Evolutionary conservation across 192 early-diverging fungal genomes (phyloP).

Genomic region (Funneliformis mosseae): DNA sequence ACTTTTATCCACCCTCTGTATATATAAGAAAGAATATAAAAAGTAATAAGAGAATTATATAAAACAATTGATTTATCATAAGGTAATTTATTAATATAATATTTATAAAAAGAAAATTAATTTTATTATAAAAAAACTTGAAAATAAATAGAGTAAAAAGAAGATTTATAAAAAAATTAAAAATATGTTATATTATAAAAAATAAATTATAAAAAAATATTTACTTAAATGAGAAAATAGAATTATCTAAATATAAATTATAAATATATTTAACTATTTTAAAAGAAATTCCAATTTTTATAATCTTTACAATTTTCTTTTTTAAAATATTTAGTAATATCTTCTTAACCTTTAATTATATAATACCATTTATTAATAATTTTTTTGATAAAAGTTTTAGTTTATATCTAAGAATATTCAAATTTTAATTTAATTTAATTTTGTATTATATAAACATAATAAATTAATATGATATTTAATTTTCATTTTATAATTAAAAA

Average conservation of each 20-base stretch:
- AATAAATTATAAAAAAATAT: no score
- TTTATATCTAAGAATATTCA: slow-evolving; percentile 76
- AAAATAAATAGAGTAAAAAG: slow-evolving; percentile 79
- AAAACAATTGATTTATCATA: slow-evolving; percentile 88
- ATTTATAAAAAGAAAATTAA: slow-evolving; percentile 91
- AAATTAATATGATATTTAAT: slow-evolving; percentile 83
- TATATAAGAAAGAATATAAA: slow-evolving; percentile 91
- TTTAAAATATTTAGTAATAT: slow-evolving; percentile 37
- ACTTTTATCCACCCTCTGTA: no score
- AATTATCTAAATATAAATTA: no score
- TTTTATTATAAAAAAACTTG: slow-evolving; percentile 82
- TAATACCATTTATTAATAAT: slow-evolving; percentile 50
- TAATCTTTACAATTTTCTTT: slow-evolving; percentile 74
- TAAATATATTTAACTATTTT: no score
- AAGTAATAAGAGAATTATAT: slow-evolving; percentile 92
- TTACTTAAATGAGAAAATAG: no score
- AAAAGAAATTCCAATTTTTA: slow-evolving; percentile 71
- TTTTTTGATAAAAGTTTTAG: slow-evolving; percentile 75
- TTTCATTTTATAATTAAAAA: slow-evolving; percentile 71
- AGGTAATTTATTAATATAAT: slow-evolving; percentile 64
- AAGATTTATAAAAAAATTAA: slow-evolving; percentile 65
- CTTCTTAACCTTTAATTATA: slow-evolving; percentile 28
- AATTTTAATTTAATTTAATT: slow-evolving; percentile 62
- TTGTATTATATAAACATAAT: slow-evolving; percentile 67
- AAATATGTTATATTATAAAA: slow-evolving; percentile 48